Percentiles rank a stretch among this genome's conserved stretches.
Conservation (phyloP, 805 yeast species). For the Saccharomycopsis schoenii region DNA sequence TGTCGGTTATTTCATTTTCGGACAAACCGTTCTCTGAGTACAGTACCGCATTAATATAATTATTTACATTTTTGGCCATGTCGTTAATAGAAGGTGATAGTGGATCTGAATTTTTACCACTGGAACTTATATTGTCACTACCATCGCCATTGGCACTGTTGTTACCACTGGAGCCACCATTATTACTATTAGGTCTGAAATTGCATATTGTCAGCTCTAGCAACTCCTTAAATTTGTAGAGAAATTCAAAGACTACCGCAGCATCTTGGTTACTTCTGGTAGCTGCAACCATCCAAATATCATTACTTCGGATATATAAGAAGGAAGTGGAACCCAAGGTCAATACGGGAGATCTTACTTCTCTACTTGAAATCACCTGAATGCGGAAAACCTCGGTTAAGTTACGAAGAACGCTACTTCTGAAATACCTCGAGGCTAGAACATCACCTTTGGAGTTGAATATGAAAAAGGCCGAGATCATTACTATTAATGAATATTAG, state of each 20-base stretch:
- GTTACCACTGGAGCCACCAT: constrained; percentile 17
- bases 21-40: constrained; percentile 19
- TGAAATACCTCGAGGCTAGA: constrained; percentile 60
- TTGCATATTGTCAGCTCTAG: constrained; percentile 33
- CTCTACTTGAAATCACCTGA: constrained; percentile 56
- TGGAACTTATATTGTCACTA: constrained; percentile 10
- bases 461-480: constrained; percentile 80
- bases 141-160: constrained; percentile 14
- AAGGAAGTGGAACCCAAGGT: constrained; percentile 92
- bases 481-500: constrained; percentile 22
- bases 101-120: background rate
- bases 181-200: background rate
- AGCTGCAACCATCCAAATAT: constrained; percentile 79
- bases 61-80: constrained; percentile 20
- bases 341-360: constrained; percentile 56
- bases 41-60: constrained; percentile 18
- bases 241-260: constrained; percentile 66
- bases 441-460: constrained; percentile 78
- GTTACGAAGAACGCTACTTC: constrained; percentile 67
- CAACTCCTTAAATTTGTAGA: constrained; percentile 50
- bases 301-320: constrained; percentile 54
- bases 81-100: constrained; percentile 1
- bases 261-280: constrained; percentile 84
- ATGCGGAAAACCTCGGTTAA: constrained; percentile 85
- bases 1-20: constrained; percentile 47